A percentile compares a stretch with the other conserved stretches of the same genome.
Evolutionary conservation across 345 rosid genomes (phyloP).

Genomic region (Raphanus raphanistrum): DNA sequence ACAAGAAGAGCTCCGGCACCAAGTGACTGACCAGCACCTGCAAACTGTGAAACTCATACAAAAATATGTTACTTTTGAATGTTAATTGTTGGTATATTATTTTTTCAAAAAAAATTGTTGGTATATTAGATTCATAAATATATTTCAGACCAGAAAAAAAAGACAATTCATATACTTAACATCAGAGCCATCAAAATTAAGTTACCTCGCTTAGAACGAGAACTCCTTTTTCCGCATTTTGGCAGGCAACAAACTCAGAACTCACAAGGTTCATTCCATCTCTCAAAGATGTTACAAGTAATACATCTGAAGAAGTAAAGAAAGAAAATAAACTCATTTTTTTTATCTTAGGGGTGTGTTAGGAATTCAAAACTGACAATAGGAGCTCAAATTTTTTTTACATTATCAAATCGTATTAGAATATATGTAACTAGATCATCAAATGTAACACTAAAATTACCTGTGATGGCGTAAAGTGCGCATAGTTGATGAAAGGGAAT

Average conservation of each 20-base stretch:
- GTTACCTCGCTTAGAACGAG: conserved; percentile 96
- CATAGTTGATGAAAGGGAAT: conserved; percentile 70
- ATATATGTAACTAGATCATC: conserved; percentile 8
- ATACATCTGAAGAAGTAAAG: conserved; percentile 59
- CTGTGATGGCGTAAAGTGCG: conserved; percentile 93
- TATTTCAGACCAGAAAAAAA: background rate
- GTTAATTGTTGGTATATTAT: background rate
- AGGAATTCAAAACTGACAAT: background rate
- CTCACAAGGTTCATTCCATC: conserved; percentile 99
- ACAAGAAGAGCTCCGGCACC: conserved; percentile 98
- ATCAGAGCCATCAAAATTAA: background rate
- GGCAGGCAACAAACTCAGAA: conserved; percentile 97
- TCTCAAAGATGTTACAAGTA: conserved; percentile 93
- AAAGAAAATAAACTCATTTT: background rate
- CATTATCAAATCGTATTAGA: background rate
- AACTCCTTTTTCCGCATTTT: conserved; percentile 88
- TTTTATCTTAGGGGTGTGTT: background rate
- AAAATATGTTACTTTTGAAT: background rate
- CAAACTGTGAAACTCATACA: conserved; percentile 60
- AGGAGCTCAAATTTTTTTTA: background rate
- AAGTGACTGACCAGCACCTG: conserved; percentile 96
- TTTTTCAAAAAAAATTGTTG: background rate
- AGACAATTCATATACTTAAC: background rate
- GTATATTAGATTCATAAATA: background rate
- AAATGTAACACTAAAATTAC: conserved; percentile 42